Evolutionary conservation across 768 basidiomycete species (phyloP), one percentile per base, ranked within the genome.

Genomic region (Inosperma sp.): DNA sequence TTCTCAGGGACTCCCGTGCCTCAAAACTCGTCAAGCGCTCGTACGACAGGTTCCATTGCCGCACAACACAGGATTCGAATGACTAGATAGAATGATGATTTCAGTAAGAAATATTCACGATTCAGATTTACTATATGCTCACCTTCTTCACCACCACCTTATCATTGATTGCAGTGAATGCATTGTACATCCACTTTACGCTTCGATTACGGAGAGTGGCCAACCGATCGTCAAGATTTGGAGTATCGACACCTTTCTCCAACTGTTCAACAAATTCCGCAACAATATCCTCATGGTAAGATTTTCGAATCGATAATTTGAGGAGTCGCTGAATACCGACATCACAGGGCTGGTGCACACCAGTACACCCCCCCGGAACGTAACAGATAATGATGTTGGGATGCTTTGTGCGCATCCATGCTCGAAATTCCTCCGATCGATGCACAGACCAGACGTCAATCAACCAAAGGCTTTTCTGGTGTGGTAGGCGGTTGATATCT

Each of bases 381-480:
- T 58, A 72, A 17, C 56, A 42, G 10, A 72, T 3, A 14, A 68
- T 57, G 43, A 72, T 72, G 1, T 26, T 62, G 6, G 65, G 65
- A 46, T 72, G 68, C 0, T 56, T 54, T 5, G 27, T 43, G 5
- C 43, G 37, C 57, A 75, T 59, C 66, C 68, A 74, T 3, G 25
- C 37, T 0, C 64, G 44, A 48, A 74, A 73, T 30, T 68, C 69
- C 14, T 58, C 22, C 1, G 66, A 68, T 1, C 65, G 58, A 52
- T 75, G 73, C 7, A 72, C 71, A 0, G 63, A 61, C 67, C 66
- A 73, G 2, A 66, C 59, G 39, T 73, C 71, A 36, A 67, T 59
- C 1, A 44, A 16, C 58, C 59, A 63, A n/a, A 59, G 44, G 16
- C 25, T 55, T 19, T 50, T 56, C 51, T 58, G 64, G 13, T 16